Base-by-base conservation (phyloP, 2,329 filamentous ascomycete species). In the Diaporthe capsici region DNA sequence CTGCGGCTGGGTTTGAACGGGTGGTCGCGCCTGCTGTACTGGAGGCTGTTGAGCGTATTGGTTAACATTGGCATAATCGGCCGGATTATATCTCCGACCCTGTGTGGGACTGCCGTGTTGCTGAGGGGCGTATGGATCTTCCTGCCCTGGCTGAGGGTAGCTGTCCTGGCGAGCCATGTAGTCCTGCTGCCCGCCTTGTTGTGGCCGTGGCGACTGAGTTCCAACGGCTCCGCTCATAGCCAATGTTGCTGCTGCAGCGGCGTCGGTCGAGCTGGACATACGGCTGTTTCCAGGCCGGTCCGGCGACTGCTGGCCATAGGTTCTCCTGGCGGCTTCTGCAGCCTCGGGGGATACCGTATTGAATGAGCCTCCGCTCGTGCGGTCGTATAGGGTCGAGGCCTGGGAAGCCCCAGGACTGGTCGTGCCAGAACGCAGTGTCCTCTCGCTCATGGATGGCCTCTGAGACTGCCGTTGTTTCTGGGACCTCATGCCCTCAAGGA, bases 401-500 rank as follows among this genome's bases (percentile, higher is more conserved):
- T 81, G 84, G 76, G 77, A 74, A 76, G 84, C 82, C 12, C 84
- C 84, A 20, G 87, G 85, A 51, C 86, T 87, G 68, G 84, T 84
- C 80, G 88, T 90, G 74, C 83, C 85, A 79, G 85, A 79, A 68
- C 95, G 90, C 76, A 96, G 85, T 3, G 93, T 95, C 81, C 90
- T 90, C 68, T 92, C 91, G 76, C 89, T 90, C 84, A 96, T 87
- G 60, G 85, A 90, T 1, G 88, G 85, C 0, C 85, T 85, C 83
- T 91, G 90, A 71, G 88, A 88, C 84, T 94, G 88, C 68, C 87
- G 85, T 76, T 92, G 90, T 82, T 92, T 97, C 76, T 94, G 93
- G 68, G 92, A 92, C 81, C 95, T 92, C 80, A 98, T 94, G 68
- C 96, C 95, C 78, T 95, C 93, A 73, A 98, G 85, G 78, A 99